Conservation (phyloP, 1,139 yeast species). For the Pichia cactophila region DNA sequence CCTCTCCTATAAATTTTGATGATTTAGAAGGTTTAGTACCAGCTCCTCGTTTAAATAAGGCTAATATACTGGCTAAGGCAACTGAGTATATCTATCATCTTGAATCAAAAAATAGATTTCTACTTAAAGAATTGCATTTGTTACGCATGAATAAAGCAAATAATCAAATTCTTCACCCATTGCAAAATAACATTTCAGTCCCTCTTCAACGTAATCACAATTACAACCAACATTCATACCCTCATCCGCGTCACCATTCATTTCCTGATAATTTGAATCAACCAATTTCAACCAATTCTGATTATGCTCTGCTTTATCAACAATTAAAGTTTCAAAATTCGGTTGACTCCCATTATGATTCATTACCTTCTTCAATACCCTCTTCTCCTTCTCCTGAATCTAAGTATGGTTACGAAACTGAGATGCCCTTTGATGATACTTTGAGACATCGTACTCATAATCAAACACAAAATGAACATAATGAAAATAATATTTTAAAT, state of each 20-base stretch:
- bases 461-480: not conserved
- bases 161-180: too few relatives aligned
- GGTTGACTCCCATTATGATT: not conserved
- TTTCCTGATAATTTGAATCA: not conserved
- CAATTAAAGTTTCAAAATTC: not conserved
- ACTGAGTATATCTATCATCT: slow-evolving; percentile 84
- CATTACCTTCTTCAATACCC: slow-evolving; percentile 1
- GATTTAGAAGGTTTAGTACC: slow-evolving; percentile 83
- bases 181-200: too few relatives aligned
- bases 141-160: slow-evolving; percentile 6
- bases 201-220: not conserved
- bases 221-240: not conserved
- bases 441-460: not conserved
- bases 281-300: not conserved
- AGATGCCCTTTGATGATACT: not conserved
- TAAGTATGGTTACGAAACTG: not conserved
- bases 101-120: slow-evolving; percentile 55
- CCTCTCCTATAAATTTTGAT: slow-evolving; percentile 18
- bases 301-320: not conserved
- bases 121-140: slow-evolving; percentile 40
- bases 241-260: not conserved
- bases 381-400: not conserved
- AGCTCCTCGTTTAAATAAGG: slow-evolving; percentile 80
- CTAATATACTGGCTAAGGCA: slow-evolving; percentile 80
- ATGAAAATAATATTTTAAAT: too few relatives aligned